Percentiles rank a stretch among this genome's conserved stretches.
Conservation (phyloP, 2,329 filamentous ascomycete genomes). For the Ophiostoma himal-ulmi region DNA sequence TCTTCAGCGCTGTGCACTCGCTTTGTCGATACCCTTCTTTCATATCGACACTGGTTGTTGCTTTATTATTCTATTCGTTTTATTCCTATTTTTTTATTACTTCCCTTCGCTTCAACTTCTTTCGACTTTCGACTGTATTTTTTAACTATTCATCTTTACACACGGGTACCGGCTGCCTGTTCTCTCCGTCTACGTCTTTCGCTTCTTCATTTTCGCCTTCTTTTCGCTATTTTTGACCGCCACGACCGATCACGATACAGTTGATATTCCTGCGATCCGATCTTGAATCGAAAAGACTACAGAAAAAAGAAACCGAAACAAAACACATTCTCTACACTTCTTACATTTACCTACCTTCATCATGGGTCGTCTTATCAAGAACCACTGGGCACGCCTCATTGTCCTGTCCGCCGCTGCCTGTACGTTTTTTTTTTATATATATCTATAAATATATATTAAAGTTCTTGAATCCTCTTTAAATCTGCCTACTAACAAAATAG, state of each 20-base stretch:
- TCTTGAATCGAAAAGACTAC: not conserved
- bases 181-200: constrained; percentile 26
- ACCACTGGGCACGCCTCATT: constrained; percentile 96
- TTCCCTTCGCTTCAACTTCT: constrained; percentile 14
- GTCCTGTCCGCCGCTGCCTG: constrained; percentile 76
- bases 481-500: constrained; percentile 40
- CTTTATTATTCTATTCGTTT: constrained; percentile 24
- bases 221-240: not conserved
- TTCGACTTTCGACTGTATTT: constrained; percentile 22
- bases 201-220: constrained; percentile 30
- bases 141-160: constrained; percentile 27
- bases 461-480: too few relatives aligned
- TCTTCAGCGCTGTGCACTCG: constrained; percentile 46
- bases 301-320: not conserved
- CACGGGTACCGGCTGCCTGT: constrained; percentile 3
- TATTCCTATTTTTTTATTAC: constrained; percentile 25
- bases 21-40: constrained; percentile 50
- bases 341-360: constrained; percentile 28
- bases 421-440: constrained; percentile 39
- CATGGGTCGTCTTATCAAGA: constrained; percentile 99
- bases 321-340: not conserved
- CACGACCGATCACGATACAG: not conserved
- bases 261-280: not conserved
- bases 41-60: constrained; percentile 40
- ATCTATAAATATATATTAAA: not conserved